Conservation (phyloP, 129 eudicot genomes). For the sunflower (Helianthus annuus) region HanXRQr2.0-SUNRISE NC_035448.2:192475117-192475616, state of each 20-base stretch:
- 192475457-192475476: not conserved
- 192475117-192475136: no score
- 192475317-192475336: slow-evolving; percentile 34
- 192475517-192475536: slow-evolving; percentile 29
- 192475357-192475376: slow-evolving; percentile 25
- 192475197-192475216: no score
- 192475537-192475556: slow-evolving; percentile 26
- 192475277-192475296: no score
- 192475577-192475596: slow-evolving; percentile 29
- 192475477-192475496: not conserved
- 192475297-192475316: no score
- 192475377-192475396: slow-evolving; percentile 30
- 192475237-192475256: no score
- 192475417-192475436: not conserved
- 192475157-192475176: no score
- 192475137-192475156: no score
- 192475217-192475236: no score
- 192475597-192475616: slow-evolving; percentile 29
- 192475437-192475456: not conserved
- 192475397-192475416: slow-evolving; percentile 27
- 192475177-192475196: no score
- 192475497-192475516: slow-evolving; percentile 3
- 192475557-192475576: slow-evolving; percentile 24
- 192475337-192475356: slow-evolving; percentile 29
- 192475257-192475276: no score